phyloP scores from a whole-genome alignment of 768 basidiomycete genomes.

The Termitomyces sp. region DNA sequence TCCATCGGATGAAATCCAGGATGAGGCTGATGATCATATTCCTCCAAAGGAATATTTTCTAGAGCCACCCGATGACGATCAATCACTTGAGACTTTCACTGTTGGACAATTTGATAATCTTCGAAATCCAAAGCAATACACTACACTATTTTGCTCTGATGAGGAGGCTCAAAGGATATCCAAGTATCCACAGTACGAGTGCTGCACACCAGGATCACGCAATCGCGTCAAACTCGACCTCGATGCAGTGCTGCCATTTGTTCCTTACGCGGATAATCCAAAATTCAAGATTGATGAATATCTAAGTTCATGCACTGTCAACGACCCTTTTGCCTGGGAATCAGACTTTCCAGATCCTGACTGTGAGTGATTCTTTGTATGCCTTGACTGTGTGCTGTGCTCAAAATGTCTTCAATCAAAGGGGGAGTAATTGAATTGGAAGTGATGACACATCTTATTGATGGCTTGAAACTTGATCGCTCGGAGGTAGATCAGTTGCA shows the following conservation, averaged over 20 bases:
- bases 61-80: background rate
- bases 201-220: slow-evolving; percentile 40
- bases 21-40: background rate
- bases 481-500: slow-evolving; percentile 33
- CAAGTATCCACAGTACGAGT: slow-evolving; percentile 34
- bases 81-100: slow-evolving; percentile 9
- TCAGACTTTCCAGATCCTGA: slow-evolving; percentile 43
- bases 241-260: slow-evolving; percentile 24
- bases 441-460: slow-evolving; percentile 34
- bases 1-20: background rate
- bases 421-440: slow-evolving; percentile 51
- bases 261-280: slow-evolving; percentile 47
- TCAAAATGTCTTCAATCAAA: background rate
- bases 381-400: background rate
- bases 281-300: slow-evolving; percentile 28
- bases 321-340: slow-evolving; percentile 29
- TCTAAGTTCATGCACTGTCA: slow-evolving; percentile 26
- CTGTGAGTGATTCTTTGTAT: slow-evolving; percentile 29
- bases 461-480: slow-evolving; percentile 23
- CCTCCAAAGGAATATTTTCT: slow-evolving; percentile 1
- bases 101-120: slow-evolving; percentile 13
- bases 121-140: slow-evolving; percentile 7
- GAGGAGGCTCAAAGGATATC: background rate
- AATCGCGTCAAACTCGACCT: slow-evolving; percentile 20
- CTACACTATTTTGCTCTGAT: slow-evolving; percentile 10